These are phyloP conservation scores for Aspergillus proliferans DNA, from an alignment of 2,329 filamentous ascomycete species.

Conservation along the genomic window DNA sequence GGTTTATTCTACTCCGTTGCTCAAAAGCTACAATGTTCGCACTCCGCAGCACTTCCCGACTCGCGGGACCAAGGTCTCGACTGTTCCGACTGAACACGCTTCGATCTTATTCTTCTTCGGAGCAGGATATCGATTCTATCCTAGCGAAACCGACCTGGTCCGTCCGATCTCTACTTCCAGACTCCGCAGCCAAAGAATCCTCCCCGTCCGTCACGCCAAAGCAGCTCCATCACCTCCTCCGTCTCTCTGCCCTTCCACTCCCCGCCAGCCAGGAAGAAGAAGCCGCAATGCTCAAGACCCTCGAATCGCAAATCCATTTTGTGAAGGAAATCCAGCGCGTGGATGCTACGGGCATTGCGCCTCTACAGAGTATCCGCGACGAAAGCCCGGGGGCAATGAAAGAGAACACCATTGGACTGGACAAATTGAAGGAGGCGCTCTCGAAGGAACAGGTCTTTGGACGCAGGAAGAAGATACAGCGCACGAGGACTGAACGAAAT, in stretches of 20 bases:
- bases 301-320: constrained; percentile 81
- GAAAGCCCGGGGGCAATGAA: constrained; percentile 42
- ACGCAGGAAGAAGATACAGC: constrained; percentile 42
- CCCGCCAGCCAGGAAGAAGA: constrained; percentile 61
- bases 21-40: constrained; percentile 6
- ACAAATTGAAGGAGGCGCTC: constrained; percentile 31
- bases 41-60: constrained; percentile 12
- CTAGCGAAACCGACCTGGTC: constrained; percentile 77
- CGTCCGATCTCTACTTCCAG: constrained; percentile 64
- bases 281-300: constrained; percentile 62
- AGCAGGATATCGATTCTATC: constrained; percentile 37
- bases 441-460: constrained; percentile 37
- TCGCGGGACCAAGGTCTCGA: constrained; percentile 7
- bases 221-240: constrained; percentile 76
- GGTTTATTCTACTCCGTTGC: background rate
- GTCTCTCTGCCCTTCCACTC: constrained; percentile 77
- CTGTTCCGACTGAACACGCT: constrained; percentile 3
- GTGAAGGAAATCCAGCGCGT: constrained; percentile 79
- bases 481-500: constrained; percentile 24
- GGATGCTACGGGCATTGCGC: constrained; percentile 65
- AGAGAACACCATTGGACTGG: constrained; percentile 35
- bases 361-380: constrained; percentile 73
- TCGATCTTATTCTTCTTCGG: constrained; percentile 21
- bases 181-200: constrained; percentile 21
- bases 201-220: constrained; percentile 50